Evolutionary conservation across 257 asterid genomes (phyloP).

Genomic region (Nicotiana noctiflora): DNA sequence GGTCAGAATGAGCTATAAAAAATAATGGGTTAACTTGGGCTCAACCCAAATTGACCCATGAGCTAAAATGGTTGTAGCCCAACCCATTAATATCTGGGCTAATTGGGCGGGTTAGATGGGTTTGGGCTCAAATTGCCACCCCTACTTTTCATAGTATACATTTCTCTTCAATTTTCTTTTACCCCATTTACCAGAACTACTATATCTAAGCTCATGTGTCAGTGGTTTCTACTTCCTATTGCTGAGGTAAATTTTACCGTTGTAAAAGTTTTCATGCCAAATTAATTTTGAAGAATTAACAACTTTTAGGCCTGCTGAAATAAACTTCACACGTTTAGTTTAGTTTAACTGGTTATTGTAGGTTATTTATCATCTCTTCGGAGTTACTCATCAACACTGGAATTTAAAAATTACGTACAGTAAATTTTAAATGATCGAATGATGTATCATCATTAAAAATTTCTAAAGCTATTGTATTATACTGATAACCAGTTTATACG

Average conservation of each 20-base stretch:
- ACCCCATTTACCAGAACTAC: not conserved
- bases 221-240: not conserved
- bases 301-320: not conserved
- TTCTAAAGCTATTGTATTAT: not conserved
- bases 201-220: not conserved
- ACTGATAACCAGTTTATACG: not conserved
- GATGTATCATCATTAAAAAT: not conserved
- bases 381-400: not conserved
- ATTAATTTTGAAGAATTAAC: too few species aligned
- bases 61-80: too few species aligned
- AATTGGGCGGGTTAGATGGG: too few species aligned
- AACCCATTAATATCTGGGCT: too few species aligned
- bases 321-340: not conserved
- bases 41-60: too few species aligned
- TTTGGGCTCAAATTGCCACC: too few species aligned
- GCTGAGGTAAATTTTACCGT: not conserved
- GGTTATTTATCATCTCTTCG: not conserved
- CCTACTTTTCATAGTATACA: not conserved
- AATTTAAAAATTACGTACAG: not conserved
- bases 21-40: too few species aligned
- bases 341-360: not conserved
- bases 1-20: too few species aligned
- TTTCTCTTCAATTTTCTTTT: not conserved
- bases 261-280: not conserved
- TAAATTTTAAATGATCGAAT: not conserved